Base-by-base conservation (phyloP, 192 early-diverging fungal species). In the Gaertneriomyces semiglobifer region DNA sequence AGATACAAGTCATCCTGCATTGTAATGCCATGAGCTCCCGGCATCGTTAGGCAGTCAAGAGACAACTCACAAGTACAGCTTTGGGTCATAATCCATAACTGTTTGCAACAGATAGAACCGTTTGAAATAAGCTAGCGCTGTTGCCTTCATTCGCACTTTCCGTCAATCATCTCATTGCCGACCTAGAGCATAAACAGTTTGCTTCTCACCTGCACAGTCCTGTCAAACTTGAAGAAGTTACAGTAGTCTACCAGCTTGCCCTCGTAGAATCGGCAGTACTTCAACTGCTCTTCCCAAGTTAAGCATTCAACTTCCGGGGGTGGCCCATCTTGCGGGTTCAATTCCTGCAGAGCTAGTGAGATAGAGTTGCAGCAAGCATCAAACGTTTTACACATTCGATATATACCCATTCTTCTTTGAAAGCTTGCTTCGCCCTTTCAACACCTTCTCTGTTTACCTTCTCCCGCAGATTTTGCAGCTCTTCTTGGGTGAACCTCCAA, bases 11-110 rank as follows among this genome's bases (percentile, higher is more conserved):
- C 44, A 83, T 54, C n/a, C 74, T 75, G 39, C 14, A 69, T 18
- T 10, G 19, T 10, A 20, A 25, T 41, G 5, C 20, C 14, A 61
- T 12, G 41, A 16, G 42, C 44, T 5, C 2, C 10, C 12, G 14
- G 2, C 7, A 44, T 14, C n/a, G 11, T 25, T 4, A 12, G 6
- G 33, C 12, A 0, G 6, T 47, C 7, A 18, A 11, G 6, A 6
- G 38, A 3, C 7, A 11, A 68, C 67, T 7, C 47, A 77, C 77
- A 81, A 62, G 53, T 81, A 67, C 6, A 72, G 20, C 45, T 80
- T 81, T 16, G 75, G 72, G 57, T 81, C 79, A 58, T 83, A 65
- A 43, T 83, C 81, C 74, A 83, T 76, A 6, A 79, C 56, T 10
- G 79, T 62, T 25, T 77, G 62, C 16, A 41, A n/a, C 25, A 83